These are phyloP conservation scores for Globisporangium megalacanthum DNA, from an alignment of 352 stramenopile species.

Conservation along the genomic window DNA sequence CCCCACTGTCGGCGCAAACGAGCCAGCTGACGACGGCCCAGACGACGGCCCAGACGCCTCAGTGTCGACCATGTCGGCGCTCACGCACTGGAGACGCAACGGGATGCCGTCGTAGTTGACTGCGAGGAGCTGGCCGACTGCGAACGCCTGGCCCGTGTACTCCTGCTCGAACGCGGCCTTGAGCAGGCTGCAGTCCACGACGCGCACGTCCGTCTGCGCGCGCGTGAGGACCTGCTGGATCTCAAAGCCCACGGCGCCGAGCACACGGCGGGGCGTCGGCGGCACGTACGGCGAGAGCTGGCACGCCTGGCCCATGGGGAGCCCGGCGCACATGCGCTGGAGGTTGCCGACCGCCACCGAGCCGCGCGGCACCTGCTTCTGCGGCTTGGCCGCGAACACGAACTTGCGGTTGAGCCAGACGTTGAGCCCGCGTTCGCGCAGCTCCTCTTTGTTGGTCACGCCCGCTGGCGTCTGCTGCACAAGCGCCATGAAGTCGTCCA, in stretches of 20 bases:
- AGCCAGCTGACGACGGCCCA: conserved; percentile 6
- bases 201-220: conserved; percentile 47
- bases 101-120: conserved; percentile 58
- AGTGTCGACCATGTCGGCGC: conserved; percentile 47
- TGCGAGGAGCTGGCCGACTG: conserved; percentile 64
- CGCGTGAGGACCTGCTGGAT: conserved; percentile 72
- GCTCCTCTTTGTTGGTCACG: conserved; percentile 60
- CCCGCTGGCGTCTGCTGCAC: conserved; percentile 55
- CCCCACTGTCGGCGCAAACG: conserved; percentile 38
- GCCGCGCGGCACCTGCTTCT: conserved; percentile 55
- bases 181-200: conserved; percentile 69
- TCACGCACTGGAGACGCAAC: conserved; percentile 57
- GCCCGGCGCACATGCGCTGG: conserved; percentile 70
- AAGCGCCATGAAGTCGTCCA: conserved; percentile 70
- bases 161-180: conserved; percentile 65
- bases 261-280: conserved; percentile 30
- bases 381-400: conserved; percentile 68
- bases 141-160: conserved; percentile 74
- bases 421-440: conserved; percentile 69
- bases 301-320: conserved; percentile 62
- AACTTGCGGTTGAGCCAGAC: conserved; percentile 83
- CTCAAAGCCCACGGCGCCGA: conserved; percentile 77
- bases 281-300: conserved; percentile 63
- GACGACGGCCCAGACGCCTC: conserved; percentile 18
- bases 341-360: conserved; percentile 66